Conservation (phyloP, 2,329 filamentous ascomycete species). For the Massarina eburnea region DNA sequence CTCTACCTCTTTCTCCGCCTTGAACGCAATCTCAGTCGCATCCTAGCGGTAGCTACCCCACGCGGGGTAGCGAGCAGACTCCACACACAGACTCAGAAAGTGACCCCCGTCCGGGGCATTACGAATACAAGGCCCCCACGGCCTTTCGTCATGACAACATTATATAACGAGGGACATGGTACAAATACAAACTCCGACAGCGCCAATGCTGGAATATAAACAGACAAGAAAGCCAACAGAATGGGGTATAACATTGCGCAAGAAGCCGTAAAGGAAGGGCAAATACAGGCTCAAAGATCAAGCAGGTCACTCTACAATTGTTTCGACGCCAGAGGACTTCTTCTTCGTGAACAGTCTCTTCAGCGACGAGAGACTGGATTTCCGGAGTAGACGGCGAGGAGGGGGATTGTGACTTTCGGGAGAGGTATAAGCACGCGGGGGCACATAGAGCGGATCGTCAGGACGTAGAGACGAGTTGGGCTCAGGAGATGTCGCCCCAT, state of each 20-base stretch:
- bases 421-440: slow-evolving; percentile 32
- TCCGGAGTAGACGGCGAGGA: slow-evolving; percentile 30
- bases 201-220: slow-evolving; percentile 12
- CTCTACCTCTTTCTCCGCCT: neutral
- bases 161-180: slow-evolving; percentile 15
- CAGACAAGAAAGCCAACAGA: slow-evolving; percentile 17
- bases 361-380: slow-evolving; percentile 38
- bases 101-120: slow-evolving; percentile 1
- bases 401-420: slow-evolving; percentile 24
- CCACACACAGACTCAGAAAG: too few relatives aligned
- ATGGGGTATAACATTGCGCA: slow-evolving; percentile 38
- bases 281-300: slow-evolving; percentile 23
- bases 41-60: too few relatives aligned
- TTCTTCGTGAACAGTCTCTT: slow-evolving; percentile 41
- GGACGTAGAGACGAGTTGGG: slow-evolving; percentile 16
- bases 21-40: too few relatives aligned
- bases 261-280: slow-evolving; percentile 22
- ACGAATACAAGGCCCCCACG: slow-evolving; percentile 8
- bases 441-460: slow-evolving; percentile 17
- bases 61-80: too few relatives aligned
- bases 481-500: slow-evolving; percentile 28
- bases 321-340: slow-evolving; percentile 28
- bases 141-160: slow-evolving; percentile 24
- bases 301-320: slow-evolving; percentile 34
- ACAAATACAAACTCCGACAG: slow-evolving; percentile 12